These are phyloP conservation scores for Beauveria varroae DNA, from an alignment of 2,329 filamentous ascomycete species.

Conservation along the genomic window DNA sequence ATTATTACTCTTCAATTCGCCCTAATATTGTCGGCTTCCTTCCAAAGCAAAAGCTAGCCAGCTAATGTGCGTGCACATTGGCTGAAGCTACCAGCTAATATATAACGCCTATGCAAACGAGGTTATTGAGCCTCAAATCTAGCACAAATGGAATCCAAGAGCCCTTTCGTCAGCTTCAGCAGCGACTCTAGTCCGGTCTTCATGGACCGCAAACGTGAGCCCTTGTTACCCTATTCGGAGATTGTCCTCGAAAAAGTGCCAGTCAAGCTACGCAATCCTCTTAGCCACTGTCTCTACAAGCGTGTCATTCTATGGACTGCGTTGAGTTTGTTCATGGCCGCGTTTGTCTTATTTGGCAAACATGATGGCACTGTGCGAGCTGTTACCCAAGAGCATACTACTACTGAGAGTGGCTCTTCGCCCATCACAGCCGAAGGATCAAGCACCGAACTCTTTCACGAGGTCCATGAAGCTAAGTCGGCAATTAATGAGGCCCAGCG, in stretches of 20 bases:
- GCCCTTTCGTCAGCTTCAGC: constrained; percentile 27
- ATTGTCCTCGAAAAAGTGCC: constrained; percentile 27
- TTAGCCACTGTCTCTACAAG: constrained; percentile 46
- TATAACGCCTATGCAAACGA: neutral
- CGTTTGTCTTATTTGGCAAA: constrained; percentile 32
- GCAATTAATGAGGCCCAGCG: neutral
- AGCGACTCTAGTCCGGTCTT: constrained; percentile 28
- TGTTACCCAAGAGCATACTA: neutral
- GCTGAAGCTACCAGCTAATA: neutral
- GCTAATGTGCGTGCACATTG: neutral
- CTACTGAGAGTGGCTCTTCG: neutral
- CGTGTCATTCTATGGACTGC: constrained; percentile 44
- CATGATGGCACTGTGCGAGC: constrained; percentile 17
- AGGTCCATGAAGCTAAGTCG: neutral
- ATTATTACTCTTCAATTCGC: neutral
- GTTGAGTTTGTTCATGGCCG: constrained; percentile 33
- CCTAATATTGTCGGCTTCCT: neutral
- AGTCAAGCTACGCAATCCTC: constrained; percentile 35
- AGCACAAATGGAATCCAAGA: constrained; percentile 20
- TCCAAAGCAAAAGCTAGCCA: no score
- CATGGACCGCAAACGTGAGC: constrained; percentile 24
- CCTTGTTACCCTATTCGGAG: constrained; percentile 26
- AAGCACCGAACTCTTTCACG: neutral
- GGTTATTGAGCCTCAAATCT: neutral
- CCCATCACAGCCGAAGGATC: neutral